A percentile compares a stretch with the other conserved stretches of the same genome.
Conservation (phyloP, 768 basidiomycete genomes). For the Pleurotus citrinopileatus region DNA sequence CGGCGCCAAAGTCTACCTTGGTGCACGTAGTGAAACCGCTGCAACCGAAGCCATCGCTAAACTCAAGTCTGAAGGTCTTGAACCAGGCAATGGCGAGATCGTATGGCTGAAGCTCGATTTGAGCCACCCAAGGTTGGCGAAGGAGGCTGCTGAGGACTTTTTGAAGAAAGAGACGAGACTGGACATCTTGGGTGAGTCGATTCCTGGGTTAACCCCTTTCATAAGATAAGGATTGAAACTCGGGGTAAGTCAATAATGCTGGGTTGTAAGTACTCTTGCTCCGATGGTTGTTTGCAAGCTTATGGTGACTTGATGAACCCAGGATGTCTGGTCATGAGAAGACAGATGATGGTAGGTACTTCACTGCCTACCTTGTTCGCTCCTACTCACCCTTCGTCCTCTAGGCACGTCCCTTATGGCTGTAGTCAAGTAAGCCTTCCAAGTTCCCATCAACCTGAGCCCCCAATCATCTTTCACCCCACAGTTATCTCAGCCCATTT, state of each 20-base stretch:
- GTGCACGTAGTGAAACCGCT: constrained; percentile 42
- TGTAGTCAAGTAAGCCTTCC: constrained; percentile 21
- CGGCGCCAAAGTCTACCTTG: constrained; percentile 62
- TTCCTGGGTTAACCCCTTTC: neutral
- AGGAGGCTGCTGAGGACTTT: constrained; percentile 46
- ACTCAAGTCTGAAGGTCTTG: constrained; percentile 41
- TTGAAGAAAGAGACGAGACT: constrained; percentile 46
- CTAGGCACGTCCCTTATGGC: constrained; percentile 28
- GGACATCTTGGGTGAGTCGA: constrained; percentile 53
- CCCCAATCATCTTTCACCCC: constrained; percentile 3
- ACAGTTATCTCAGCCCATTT: constrained; percentile 52
- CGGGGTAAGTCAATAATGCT: constrained; percentile 12
- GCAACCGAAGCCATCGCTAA: constrained; percentile 46
- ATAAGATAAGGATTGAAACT: neutral
- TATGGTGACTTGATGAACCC: no score
- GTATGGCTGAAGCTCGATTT: constrained; percentile 52
- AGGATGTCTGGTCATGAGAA: constrained; percentile 13
- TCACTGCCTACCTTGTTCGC: constrained; percentile 10
- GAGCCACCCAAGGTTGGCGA: constrained; percentile 43
- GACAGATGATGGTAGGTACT: constrained; percentile 14
- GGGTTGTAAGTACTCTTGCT: constrained; percentile 11
- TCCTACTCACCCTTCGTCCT: neutral
- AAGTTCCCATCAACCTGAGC: neutral
- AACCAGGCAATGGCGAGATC: constrained; percentile 42
- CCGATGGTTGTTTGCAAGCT: neutral